Evolutionary conservation across 371 early-diverging fungal genomes (phyloP), one percentile per base, ranked within the genome.

Genomic region (Coemansia sp.): DNA sequence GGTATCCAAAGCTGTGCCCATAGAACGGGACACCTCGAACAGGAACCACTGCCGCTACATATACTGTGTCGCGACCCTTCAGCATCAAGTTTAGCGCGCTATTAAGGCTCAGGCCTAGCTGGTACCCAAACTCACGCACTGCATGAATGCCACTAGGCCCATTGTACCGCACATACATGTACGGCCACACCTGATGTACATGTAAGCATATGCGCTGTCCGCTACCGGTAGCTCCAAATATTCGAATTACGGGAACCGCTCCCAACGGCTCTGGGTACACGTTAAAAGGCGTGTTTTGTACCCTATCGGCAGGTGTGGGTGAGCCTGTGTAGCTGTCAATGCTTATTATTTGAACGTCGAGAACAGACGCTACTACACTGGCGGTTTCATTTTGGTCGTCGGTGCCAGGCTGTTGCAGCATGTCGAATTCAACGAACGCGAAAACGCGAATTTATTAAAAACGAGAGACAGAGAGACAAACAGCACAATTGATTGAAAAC

Each of bases 11-110:
- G 67, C 89, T 88, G 69, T 91, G 93, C 0, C 96, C 96, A 74
- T 96, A 96, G 75, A 93, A 94, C 0, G 92, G 90, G 0, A 91
- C 78, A 0, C 92, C 96, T 69, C 89, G 88, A 21, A 90, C 87
- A 0, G 88, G 84, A 0, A 83, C 69, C 52, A 93, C 86, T 1
- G 89, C 89, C 0, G 86, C 88, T 6, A 93, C 81, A 63, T 85
- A 85, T 36, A 85, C 85, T 2, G 75, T 66, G n/a, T 74, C 53
- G 51, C 5, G 71, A 71, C 29, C 58, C 15, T 41, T 54, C 36
- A 78, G 41, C 2, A 88, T 65, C 15, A 90, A 58, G 39, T 84
- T 78, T 23, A 92, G 73, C 0, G 93, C 94, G 54, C 85, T 85
- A 69, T 95, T 91, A 13, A 95, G 61, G 64, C 88, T 86, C 19